Base-by-base conservation (phyloP, 208 protist genomes). In the Angomonas ambiguus region DNA sequence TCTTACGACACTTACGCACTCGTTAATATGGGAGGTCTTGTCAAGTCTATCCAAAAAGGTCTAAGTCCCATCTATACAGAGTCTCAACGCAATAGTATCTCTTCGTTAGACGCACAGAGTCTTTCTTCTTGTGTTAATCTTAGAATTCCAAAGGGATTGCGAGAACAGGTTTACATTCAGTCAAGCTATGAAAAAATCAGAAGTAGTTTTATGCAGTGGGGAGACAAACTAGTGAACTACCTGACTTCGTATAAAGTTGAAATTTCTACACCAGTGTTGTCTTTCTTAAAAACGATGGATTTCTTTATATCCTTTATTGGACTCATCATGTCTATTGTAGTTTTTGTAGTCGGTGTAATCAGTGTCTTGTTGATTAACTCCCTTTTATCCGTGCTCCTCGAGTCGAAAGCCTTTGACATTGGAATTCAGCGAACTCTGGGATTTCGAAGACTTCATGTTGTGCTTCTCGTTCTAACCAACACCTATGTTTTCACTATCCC, bases 351-450 rank as follows among this genome's bases (percentile, higher is more conserved):
- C 20, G 61, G 73, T 2, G 69, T 85, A 31, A 61, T 98, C 6
- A 95, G 87, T 48, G 74, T 92, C 16, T 22, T 98, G 35, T 83
- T 98, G 18, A 97, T 98, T 62, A 96, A 98, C 78, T 96, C 92
- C 2, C 72, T 98, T 8, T 80, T 98, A 24, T 95, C 93, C 57
- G 80, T 98, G 13, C 82, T 78, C 38, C 71, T 98, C 4, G 94
- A 98, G 31, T 94, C 83, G 22, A 75, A 91, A 48, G 91, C 86
- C 5, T 98, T 97, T 80, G 94, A 98, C 56, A 69, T 97, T 13
- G 96, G 91, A 55, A 86, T 98, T 20, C 72, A 96, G 41, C 80
- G 97, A 58, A 98, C 98, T 88, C 68, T 98, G 25, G 90, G 90
- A 45, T 91, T 95, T 68, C 67, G 68, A 0, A 67, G 75, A 35